Percentiles rank a stretch among this genome's conserved stretches.
Conservation (phyloP, 495 filamentous ascomycete species). For the Podospora conica region DNA sequence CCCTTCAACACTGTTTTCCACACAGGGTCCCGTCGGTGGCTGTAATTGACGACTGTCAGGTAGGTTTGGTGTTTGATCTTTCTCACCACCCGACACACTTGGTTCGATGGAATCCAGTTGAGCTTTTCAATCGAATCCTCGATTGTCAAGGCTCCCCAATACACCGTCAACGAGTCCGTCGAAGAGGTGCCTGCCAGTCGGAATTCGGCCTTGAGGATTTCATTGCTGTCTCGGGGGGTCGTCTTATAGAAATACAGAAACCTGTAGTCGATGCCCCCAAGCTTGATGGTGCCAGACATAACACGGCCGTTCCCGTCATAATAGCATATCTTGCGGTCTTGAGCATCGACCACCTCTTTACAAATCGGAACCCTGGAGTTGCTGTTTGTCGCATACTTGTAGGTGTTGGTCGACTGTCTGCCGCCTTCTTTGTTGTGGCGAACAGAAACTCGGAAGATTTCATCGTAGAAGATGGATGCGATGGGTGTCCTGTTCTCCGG, state of each 20-base stretch:
- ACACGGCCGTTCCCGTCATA: slow-evolving; percentile 22
- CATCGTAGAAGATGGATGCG: slow-evolving; percentile 18
- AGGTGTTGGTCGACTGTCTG: slow-evolving; percentile 1
- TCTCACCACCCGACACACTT: slow-evolving; percentile 17
- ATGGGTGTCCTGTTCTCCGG: slow-evolving; percentile 7
- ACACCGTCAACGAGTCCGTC: slow-evolving; percentile 12
- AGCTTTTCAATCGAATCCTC: slow-evolving; percentile 7
- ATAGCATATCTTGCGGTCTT: slow-evolving; percentile 3
- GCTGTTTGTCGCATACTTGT: slow-evolving; percentile 10
- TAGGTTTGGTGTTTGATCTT: slow-evolving; percentile 6
- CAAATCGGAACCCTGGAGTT: slow-evolving; percentile 8
- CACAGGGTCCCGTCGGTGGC: slow-evolving; percentile 23
- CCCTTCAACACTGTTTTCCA: slow-evolving; percentile 18
- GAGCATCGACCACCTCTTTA: slow-evolving; percentile 9
- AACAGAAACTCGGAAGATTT: slow-evolving; percentile 11
- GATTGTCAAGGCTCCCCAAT: slow-evolving; percentile 19
- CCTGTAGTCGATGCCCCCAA: slow-evolving; percentile 10
- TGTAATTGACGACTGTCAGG: slow-evolving; percentile 19
- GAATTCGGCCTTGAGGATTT: slow-evolving; percentile 23
- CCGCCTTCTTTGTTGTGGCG: neutral
- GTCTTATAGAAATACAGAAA: slow-evolving; percentile 24
- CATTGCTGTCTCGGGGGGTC: slow-evolving; percentile 7
- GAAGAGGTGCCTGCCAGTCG: neutral
- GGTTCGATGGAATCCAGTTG: slow-evolving; percentile 21
- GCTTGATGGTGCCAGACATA: slow-evolving; percentile 8